These are phyloP conservation scores for Penicillium sp. DNA, from an alignment of 2,329 filamentous ascomycete species.

Conservation along the genomic window DNA sequence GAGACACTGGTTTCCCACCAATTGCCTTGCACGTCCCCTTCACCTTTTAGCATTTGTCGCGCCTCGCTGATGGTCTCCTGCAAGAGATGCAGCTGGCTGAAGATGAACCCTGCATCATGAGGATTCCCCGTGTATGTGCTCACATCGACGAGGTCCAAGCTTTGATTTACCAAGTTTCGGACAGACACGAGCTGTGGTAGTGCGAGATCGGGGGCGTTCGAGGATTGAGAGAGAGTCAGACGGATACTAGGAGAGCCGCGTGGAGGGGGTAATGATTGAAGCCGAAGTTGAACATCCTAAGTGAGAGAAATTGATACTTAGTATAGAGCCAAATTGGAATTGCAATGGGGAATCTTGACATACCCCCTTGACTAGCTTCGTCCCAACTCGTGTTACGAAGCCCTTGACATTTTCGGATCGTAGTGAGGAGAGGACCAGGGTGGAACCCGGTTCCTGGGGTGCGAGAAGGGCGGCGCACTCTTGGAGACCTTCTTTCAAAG, in stretches of 20 bases:
- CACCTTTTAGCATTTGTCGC: conserved; percentile 62
- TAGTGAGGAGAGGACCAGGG: conserved; percentile 83
- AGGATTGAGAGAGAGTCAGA: conserved; percentile 56
- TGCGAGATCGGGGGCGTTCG: conserved; percentile 61
- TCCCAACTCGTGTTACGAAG: conserved; percentile 85
- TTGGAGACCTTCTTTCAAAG: conserved; percentile 73
- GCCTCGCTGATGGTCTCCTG: conserved; percentile 66
- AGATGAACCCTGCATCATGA: conserved; percentile 61
- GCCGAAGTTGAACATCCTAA: conserved; percentile 75
- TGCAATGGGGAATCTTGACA: conserved; percentile 37
- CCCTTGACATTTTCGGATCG: conserved; percentile 91
- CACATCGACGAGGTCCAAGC: conserved; percentile 80
- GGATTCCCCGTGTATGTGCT: conserved; percentile 73
- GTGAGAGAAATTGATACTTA: not conserved
- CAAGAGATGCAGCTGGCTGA: conserved; percentile 61
- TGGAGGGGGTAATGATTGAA: conserved; percentile 58
- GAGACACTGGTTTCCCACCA: conserved; percentile 62
- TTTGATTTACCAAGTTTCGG: conserved; percentile 77
- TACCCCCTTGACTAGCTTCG: conserved; percentile 89
- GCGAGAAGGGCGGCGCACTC: conserved; percentile 88
- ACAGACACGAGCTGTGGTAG: conserved; percentile 74
- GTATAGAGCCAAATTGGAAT: not conserved
- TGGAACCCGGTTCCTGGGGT: conserved; percentile 82
- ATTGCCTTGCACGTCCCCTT: conserved; percentile 52
- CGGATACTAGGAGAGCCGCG: conserved; percentile 57